phyloP scores from a whole-genome alignment of 2,329 filamentous ascomycete genomes.

The Fusarium sp. region DNA sequence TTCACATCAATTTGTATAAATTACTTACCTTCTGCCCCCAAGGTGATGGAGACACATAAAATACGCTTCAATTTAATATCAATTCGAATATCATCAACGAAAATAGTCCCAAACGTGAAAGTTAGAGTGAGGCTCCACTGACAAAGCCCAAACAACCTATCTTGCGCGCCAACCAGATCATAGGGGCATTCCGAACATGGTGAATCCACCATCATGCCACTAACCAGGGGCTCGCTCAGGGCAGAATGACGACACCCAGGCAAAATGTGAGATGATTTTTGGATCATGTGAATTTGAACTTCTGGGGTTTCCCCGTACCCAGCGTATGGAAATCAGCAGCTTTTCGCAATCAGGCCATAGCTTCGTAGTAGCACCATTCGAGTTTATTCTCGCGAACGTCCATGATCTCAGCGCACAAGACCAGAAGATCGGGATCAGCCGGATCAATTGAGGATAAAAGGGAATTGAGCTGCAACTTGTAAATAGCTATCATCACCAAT shows the following conservation, averaged over 20 bases:
- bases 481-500: background rate
- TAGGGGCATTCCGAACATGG: too few relatives aligned
- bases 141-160: too few relatives aligned
- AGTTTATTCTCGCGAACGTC: background rate
- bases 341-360: background rate
- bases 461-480: background rate
- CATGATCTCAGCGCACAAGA: background rate
- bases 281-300: background rate
- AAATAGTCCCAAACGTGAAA: too few relatives aligned
- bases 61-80: too few relatives aligned
- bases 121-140: too few relatives aligned
- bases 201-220: background rate
- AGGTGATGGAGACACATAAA: too few relatives aligned
- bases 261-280: background rate
- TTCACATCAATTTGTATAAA: too few relatives aligned
- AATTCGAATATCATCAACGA: too few relatives aligned
- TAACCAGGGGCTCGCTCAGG: fast-evolving
- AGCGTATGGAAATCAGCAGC: background rate
- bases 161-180: too few relatives aligned
- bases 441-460: background rate
- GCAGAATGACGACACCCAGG: background rate
- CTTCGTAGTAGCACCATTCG: background rate
- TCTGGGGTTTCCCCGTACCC: background rate
- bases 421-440: background rate
- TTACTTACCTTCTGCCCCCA: too few relatives aligned